Evolutionary conservation across 2,329 filamentous ascomycete genomes (phyloP), one percentile per base, ranked within the genome.

Genomic region (Botrytis fabae): DNA sequence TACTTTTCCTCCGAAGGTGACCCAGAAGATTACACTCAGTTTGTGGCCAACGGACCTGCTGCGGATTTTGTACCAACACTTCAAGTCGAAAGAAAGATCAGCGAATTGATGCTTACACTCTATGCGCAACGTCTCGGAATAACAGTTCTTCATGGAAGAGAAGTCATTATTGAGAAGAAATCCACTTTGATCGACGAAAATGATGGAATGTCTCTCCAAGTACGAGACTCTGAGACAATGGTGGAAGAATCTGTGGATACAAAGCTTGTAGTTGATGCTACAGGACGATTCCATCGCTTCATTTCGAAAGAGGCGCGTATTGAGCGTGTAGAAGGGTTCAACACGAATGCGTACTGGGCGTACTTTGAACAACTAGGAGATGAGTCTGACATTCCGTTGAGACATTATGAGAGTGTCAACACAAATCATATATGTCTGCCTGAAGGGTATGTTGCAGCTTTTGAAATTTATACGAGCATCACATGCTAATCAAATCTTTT

Each of bases 371-470:
- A 68, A 20, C 42, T 69, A n/a, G 70, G 73, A 18, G 75, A 78
- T 38, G 77, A 79, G 60, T 73, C 60, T 48, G 71, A 78, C n/a
- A 75, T 79, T 57, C 76, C 76, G 8, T 73, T 79, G n/a, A 69
- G 73, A 32, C 54, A 75, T 71, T 79, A 76, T 51, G 75, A 79
- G 32, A 75, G 75, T 48, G 73, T 73, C n/a, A 76, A 78, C 60
- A 80, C 78, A 7, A 80, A 80, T 32, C 78, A 80, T 66, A 74
- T 80, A 28, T 80, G 78, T 69, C 69, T 79, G 28, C 71, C 77
- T 32, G 78, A 80, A 73, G 79, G 78, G 73, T 75, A 65, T 38
- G 70, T 64, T 51, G 20, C 14, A 20, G 9, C 16, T 22, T 46
- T 44, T 8, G 18, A 16, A 4, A 10, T 38, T 22, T 4, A 18